Evolutionary conservation across 768 basidiomycete species (phyloP), one percentile per base, ranked within the genome.

Genomic region (Gymnopilus dilepis): DNA sequence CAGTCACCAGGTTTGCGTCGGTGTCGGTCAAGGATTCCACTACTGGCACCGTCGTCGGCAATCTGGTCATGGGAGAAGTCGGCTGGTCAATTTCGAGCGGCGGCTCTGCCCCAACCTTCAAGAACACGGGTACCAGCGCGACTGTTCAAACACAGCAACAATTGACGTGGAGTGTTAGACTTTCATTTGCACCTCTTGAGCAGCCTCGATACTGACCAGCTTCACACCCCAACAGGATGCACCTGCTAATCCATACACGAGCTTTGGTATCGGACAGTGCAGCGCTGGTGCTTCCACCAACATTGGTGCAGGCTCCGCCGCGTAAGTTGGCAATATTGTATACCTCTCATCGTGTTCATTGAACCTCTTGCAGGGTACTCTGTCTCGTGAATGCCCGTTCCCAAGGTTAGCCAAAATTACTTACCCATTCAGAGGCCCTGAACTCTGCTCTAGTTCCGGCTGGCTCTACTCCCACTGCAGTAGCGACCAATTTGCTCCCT

Each of bases 81-180:
- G 31, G n/a, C 28, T 50, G 28, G 28, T 17, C n/a, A 28, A 28
- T 50, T 6, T 50, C 47, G 15, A 50, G 11, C 13, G n/a, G 13
- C 28, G 47, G 17, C 47, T 28, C 47, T 50, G 11, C 47, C 31
- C 31, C 47, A n/a, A 22, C 9, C 30, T 28, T 50, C 47, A 50
- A 50, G 28, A 50, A 50, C 17, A 50, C 47, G 6, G 47, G 47
- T 22, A 30, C 47, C 15, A 50, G 28, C 31, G 22, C 47, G 3
- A 31, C 47, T 7, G 47, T 50, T 7, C 47, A 50, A 31, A 50
- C 47, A 8, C 47, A 50, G n/a, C 47, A 50, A 31, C 47, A 50
- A 30, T 31, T 50, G 12, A n/a, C 28, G 15, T 50, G 47, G 47
- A 50, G 3, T 13, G 47, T 50, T 17, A 31, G 47, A 15, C 17